Percentiles rank a stretch among this genome's conserved stretches.
These are phyloP conservation scores for Amyloporia xantha DNA, from an alignment of 768 basidiomycete genomes.

Conservation along the genomic window DNA sequence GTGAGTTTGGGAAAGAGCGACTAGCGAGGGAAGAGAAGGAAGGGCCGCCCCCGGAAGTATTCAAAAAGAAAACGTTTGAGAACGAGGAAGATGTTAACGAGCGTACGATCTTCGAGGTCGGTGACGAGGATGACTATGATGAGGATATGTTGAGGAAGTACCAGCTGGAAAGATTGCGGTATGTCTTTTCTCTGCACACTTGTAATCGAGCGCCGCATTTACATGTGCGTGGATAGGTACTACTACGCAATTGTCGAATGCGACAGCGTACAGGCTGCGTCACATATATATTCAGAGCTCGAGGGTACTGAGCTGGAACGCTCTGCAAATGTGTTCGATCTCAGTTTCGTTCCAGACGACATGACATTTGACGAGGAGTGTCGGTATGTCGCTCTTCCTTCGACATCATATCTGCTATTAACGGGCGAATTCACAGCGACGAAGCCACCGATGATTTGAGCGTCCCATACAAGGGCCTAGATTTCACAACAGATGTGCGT, in stretches of 20 bases:
- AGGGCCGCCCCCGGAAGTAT: conserved; percentile 84
- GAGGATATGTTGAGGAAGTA: conserved; percentile 85
- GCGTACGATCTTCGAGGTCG: conserved; percentile 56
- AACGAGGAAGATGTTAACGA: conserved; percentile 57
- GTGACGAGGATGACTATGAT: conserved; percentile 74
- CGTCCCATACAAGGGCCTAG: conserved; percentile 62
- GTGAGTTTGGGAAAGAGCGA: conserved; percentile 84
- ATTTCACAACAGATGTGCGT: conserved; percentile 90
- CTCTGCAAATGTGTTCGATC: conserved; percentile 91
- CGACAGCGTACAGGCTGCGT: conserved; percentile 68
- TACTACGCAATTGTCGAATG: conserved; percentile 94
- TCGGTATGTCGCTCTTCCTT: conserved; percentile 40
- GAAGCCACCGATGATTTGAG: conserved; percentile 67
- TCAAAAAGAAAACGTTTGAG: conserved; percentile 50
- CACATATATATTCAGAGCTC: conserved; percentile 76
- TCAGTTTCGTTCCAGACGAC: conserved; percentile 88
- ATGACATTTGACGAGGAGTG: conserved; percentile 80
- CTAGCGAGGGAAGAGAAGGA: conserved; percentile 84
- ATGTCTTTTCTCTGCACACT: conserved; percentile 25
- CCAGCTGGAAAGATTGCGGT: conserved; percentile 90
- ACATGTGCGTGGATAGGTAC: too few species aligned
- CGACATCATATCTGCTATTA: not conserved
- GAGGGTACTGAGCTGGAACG: conserved; percentile 95
- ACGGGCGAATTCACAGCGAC: conserved; percentile 47
- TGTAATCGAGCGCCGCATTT: too few species aligned